Conservation (phyloP, 805 yeast species). For the Candida wancherniae region DNA sequence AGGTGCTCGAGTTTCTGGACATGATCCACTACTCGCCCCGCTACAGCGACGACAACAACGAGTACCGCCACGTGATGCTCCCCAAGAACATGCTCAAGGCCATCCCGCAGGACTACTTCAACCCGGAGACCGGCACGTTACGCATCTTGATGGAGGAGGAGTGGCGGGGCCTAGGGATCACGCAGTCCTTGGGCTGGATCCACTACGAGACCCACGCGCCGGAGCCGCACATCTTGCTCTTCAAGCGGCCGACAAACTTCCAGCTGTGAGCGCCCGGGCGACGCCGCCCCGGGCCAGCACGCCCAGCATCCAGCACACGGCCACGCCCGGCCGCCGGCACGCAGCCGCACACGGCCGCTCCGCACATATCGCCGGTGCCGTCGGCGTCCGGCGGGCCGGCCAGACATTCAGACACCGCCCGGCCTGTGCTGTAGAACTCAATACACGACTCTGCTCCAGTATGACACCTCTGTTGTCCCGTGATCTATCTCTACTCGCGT, state of each 20-base stretch:
- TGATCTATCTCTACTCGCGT: too few species aligned
- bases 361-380: neutral
- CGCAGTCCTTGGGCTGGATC: conserved; percentile 96
- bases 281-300: neutral
- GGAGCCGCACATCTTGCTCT: conserved; percentile 92
- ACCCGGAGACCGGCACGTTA: conserved; percentile 88
- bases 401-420: too few species aligned
- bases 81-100: conserved; percentile 94
- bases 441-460: too few species aligned
- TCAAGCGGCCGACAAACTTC: conserved; percentile 59
- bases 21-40: conserved; percentile 91
- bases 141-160: conserved; percentile 90
- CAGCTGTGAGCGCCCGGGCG: conserved; percentile 29
- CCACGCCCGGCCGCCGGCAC: neutral
- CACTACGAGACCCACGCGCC: conserved; percentile 98
- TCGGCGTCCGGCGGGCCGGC: too few species aligned
- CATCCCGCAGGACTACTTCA: conserved; percentile 91
- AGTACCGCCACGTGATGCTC: conserved; percentile 93
- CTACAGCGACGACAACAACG: conserved; percentile 87
- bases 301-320: neutral
- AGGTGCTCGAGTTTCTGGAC: conserved; percentile 87
- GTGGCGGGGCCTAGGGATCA: conserved; percentile 97
- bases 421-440: too few species aligned
- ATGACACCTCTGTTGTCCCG: too few species aligned
- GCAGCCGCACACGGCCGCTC: neutral